These are phyloP conservation scores for Striga asiatica DNA, from an alignment of 257 asterid species.

Conservation along the genomic window DNA sequence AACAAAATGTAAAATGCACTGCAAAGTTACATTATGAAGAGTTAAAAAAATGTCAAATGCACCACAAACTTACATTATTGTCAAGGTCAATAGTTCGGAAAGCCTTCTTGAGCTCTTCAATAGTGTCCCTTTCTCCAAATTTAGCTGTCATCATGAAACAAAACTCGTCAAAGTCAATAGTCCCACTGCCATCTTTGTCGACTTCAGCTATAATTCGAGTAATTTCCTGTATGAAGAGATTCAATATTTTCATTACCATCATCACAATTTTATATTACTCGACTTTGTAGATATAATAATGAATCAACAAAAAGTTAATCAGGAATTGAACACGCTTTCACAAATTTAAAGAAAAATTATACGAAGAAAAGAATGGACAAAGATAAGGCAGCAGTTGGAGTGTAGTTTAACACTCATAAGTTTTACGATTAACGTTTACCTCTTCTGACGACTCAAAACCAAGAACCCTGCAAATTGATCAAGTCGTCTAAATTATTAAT, in stretches of 20 bases:
- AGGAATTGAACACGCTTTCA: too few species aligned
- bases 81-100: conserved; percentile 81
- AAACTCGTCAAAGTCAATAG: conserved; percentile 84
- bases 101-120: conserved; percentile 83
- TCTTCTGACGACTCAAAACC: conserved; percentile 94
- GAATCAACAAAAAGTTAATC: too few species aligned
- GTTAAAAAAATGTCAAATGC: conserved; percentile 2
- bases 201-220: conserved; percentile 84
- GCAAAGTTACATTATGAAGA: too few species aligned
- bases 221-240: conserved; percentile 48
- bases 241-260: conserved; percentile 9
- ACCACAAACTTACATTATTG: conserved; percentile 45
- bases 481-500: conserved; percentile 3
- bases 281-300: neutral
- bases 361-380: too few species aligned
- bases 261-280: neutral
- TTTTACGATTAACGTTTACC: conserved; percentile 35
- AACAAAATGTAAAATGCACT: too few species aligned
- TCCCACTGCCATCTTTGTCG: conserved; percentile 97
- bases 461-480: conserved; percentile 66
- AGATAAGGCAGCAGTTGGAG: too few species aligned
- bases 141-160: conserved; percentile 92
- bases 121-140: conserved; percentile 83
- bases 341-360: too few species aligned
- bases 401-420: too few species aligned